A percentile compares a stretch with the other conserved stretches of the same genome.
phyloP scores from a whole-genome alignment of 768 basidiomycete species.

The Lyophyllum decastes region DNA sequence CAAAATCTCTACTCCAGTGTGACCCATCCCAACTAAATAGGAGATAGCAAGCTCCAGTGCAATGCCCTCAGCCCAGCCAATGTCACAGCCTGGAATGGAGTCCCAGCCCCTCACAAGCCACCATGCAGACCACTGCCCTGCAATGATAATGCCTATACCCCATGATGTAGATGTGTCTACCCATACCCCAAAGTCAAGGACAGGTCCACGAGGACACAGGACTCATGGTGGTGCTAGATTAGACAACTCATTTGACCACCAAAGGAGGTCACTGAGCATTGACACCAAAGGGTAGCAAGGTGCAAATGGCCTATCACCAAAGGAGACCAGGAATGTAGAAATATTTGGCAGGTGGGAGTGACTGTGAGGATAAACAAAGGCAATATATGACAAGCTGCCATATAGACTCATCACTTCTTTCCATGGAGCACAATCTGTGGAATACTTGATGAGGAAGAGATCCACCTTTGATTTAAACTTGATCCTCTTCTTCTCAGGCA shows the following conservation, averaged over 20 bases:
- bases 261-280: neutral
- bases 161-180: neutral
- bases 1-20: neutral
- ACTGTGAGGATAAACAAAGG: neutral
- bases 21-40: neutral
- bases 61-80: neutral
- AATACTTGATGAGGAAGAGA: neutral
- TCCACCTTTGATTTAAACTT: neutral
- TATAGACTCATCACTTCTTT: neutral
- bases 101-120: neutral
- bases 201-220: neutral
- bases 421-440: neutral
- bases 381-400: neutral
- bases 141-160: neutral
- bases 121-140: neutral
- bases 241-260: neutral
- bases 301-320: neutral
- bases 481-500: neutral
- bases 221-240: neutral
- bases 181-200: neutral
- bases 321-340: neutral
- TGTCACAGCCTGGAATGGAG: neutral
- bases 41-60: neutral
- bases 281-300: neutral
- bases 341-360: neutral